These are phyloP conservation scores for Linanthus parryae DNA, from an alignment of 148 eudicot species.

Conservation along the genomic window DNA sequence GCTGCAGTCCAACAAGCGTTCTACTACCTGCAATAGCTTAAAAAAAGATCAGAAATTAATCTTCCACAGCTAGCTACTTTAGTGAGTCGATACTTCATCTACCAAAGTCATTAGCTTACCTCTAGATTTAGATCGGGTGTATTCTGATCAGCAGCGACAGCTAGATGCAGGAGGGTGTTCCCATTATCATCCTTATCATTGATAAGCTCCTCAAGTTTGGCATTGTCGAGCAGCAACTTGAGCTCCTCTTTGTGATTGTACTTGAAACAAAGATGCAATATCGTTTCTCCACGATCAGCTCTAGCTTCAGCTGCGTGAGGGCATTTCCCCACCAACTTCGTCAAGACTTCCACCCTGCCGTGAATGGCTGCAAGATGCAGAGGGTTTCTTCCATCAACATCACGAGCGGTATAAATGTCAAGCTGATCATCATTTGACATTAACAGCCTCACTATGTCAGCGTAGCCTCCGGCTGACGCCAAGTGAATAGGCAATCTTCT, in stretches of 20 bases:
- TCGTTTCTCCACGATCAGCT: not conserved
- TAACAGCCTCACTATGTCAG: not conserved
- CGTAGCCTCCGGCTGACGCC: not conserved
- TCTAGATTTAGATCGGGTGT: not conserved
- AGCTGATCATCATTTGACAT: not conserved
- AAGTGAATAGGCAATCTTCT: not conserved
- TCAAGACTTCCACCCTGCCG: not conserved
- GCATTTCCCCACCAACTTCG: not conserved
- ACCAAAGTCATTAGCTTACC: not conserved
- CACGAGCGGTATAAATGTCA: not conserved
- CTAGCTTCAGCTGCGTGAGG: not conserved
- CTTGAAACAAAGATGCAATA: not conserved
- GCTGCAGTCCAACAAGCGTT: not conserved
- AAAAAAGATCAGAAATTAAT: no score
- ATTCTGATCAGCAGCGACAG: not conserved
- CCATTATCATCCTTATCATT: not conserved
- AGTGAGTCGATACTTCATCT: no score
- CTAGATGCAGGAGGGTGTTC: not conserved
- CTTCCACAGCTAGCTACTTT: no score
- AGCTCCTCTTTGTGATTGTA: not conserved
- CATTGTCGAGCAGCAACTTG: not conserved
- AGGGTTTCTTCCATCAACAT: not conserved
- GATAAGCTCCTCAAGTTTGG: not conserved
- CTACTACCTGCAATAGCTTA: slow-evolving; percentile 1
- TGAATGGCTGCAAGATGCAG: not conserved